Percentiles rank a stretch among this genome's conserved stretches.
phyloP scores from a whole-genome alignment of 1,139 yeast species.

The Trichomonascaceae sp. region DNA sequence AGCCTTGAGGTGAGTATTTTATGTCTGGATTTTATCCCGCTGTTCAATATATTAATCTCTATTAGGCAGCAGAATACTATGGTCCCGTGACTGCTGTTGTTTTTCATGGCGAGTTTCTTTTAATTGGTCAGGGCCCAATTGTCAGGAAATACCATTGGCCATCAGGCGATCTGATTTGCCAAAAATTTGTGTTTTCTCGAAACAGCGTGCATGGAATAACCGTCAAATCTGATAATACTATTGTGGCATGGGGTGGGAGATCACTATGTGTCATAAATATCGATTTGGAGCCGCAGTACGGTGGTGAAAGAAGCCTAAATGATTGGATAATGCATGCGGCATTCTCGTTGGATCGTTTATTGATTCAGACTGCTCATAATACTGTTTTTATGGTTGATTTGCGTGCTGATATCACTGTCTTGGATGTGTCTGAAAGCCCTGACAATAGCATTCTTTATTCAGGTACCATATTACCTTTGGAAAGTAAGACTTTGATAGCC shows the following conservation, averaged over 20 bases:
- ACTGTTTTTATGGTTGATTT: slow-evolving; percentile 47
- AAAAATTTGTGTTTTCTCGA: slow-evolving; percentile 49
- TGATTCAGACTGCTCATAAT: slow-evolving; percentile 77
- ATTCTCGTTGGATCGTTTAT: slow-evolving; percentile 39
- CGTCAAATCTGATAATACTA: slow-evolving; percentile 29
- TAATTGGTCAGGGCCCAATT: slow-evolving; percentile 74
- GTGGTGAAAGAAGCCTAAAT: slow-evolving; percentile 46
- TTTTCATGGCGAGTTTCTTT: slow-evolving; percentile 37
- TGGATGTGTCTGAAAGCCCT: slow-evolving; percentile 45
- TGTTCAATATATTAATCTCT: neutral
- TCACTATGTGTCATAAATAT: slow-evolving; percentile 47
- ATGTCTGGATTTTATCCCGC: neutral
- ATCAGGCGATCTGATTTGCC: slow-evolving; percentile 36
- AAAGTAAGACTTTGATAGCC: slow-evolving; percentile 49
- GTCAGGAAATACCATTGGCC: slow-evolving; percentile 50
- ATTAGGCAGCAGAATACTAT: slow-evolving; percentile 39
- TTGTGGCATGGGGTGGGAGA: slow-evolving; percentile 67
- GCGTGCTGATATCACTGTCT: slow-evolving; percentile 26
- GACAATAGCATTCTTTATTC: slow-evolving; percentile 85
- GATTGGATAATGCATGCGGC: slow-evolving; percentile 70
- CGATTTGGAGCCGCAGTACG: slow-evolving; percentile 10
- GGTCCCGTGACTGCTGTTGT: slow-evolving; percentile 73
- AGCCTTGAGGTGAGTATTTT: neutral
- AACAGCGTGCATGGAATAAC: slow-evolving; percentile 78
- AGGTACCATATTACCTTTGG: slow-evolving; percentile 55